Evolutionary conservation across 371 early-diverging fungal species (phyloP).

Genomic region (Syncephalastrum racemosum): DNA sequence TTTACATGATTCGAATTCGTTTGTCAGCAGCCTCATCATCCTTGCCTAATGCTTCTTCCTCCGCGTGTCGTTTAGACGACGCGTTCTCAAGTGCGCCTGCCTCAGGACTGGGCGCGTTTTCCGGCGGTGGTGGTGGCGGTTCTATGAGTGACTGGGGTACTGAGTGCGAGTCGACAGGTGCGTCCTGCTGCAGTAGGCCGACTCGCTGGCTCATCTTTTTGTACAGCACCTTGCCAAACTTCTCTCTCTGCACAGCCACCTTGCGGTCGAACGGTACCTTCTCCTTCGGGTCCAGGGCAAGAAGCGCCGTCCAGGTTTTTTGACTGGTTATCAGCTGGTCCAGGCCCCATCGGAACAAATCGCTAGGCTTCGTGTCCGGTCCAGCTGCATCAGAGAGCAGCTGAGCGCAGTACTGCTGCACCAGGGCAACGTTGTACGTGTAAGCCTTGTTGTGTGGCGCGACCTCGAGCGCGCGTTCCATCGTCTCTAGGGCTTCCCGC

Average conservation of each 20-base stretch:
- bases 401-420: conserved; percentile 84
- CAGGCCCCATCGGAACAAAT: conserved; percentile 58
- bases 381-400: conserved; percentile 68
- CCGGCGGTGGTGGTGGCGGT: no score
- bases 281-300: conserved; percentile 45
- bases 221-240: conserved; percentile 65
- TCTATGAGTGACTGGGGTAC: no score
- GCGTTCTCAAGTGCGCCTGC: no score
- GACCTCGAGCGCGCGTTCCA: conserved; percentile 55
- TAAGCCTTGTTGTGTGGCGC: conserved; percentile 66
- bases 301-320: conserved; percentile 53
- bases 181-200: no score
- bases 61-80: no score
- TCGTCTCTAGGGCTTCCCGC: conserved; percentile 62
- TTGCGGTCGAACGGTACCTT: conserved; percentile 61
- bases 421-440: conserved; percentile 77
- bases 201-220: conserved; percentile 41
- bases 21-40: no score
- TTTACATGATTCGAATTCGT: no score
- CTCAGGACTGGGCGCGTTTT: no score
- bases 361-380: conserved; percentile 55
- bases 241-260: conserved; percentile 64
- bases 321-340: conserved; percentile 60
- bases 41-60: no score
- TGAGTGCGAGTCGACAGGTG: no score